Evolutionary conservation across 345 rosid genomes (phyloP), one percentile per base, ranked within the genome.

Genomic region (Syzygium aromaticum): DNA sequence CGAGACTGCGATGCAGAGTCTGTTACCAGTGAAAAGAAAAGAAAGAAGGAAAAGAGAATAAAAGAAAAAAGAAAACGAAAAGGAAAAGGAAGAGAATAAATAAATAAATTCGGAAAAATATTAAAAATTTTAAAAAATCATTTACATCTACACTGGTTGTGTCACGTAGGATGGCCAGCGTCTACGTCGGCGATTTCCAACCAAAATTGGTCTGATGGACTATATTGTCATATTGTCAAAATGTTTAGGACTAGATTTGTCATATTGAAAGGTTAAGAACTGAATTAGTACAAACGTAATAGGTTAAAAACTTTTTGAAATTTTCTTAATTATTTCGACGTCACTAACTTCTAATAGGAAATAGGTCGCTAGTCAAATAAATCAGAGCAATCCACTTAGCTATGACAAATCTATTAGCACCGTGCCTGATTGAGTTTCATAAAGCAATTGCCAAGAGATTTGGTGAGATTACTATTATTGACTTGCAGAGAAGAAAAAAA

Each of bases 211-310:
- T 1, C 11, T 0, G 13, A 57, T 57, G 5, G 4, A 57, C 2
- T 57, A 4, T 10, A 57, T 57, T 57, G 14, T 57, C 13, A 57
- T 23, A 57, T 57, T 22, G 23, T 10, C n/a, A 23, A 56, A 56
- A 56, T 0, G 2, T 23, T 23, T 3, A 23, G 23, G 6, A 56
- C 61, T 56, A 52, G 1, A 56, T 3, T 56, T 11, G 25, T 0
- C 23, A 23, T 22, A 23, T 23, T 9, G 2, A 56, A 5, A 56
- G 13, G 13, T 56, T 56, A 22, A 56, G 13, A 23, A 56, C 23
- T 56, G 63, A 57, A 57, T 57, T 23, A 0, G 25, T 13, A 57
- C 63, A 10, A 57, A 3, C 11, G 3, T 0, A 57, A 57, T 4
- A 57, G 4, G 0, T 23, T 43, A 43, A 43, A 43, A 5, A 1